Evolutionary conservation across 768 basidiomycete species (phyloP).

Genomic region (Candolleomyces eurysporus): DNA sequence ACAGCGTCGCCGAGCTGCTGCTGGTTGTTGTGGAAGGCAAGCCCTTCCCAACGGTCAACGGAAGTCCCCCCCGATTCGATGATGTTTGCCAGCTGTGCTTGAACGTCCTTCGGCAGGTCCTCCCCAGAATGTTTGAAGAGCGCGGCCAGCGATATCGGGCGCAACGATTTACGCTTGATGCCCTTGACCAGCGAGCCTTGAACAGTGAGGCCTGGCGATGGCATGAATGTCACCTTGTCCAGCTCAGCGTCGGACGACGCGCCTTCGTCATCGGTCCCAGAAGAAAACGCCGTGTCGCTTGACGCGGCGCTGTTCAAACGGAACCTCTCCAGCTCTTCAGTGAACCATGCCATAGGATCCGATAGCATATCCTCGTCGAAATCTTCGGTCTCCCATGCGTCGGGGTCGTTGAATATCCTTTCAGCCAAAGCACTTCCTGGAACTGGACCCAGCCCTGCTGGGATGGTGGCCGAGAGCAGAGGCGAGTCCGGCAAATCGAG

Average conservation of each 20-base stretch:
- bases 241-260: conserved; percentile 1
- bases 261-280: background rate
- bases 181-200: conserved; percentile 16
- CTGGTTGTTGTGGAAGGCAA: conserved; percentile 19
- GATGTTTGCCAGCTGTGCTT: conserved; percentile 27
- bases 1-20: background rate
- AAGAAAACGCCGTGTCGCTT: background rate
- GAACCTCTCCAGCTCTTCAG: conserved; percentile 33
- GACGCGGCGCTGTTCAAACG: conserved; percentile 15
- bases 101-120: conserved; percentile 25
- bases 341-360: conserved; percentile 30
- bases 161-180: conserved; percentile 18
- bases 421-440: conserved; percentile 41
- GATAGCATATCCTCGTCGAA: conserved; percentile 23
- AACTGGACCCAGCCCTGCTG: conserved; percentile 25
- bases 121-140: conserved; percentile 23
- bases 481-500: conserved; percentile 41
- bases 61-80: conserved; percentile 23
- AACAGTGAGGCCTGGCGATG: background rate
- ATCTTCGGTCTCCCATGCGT: conserved; percentile 36
- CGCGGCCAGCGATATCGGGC: conserved; percentile 26
- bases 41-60: background rate
- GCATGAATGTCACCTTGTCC: background rate
- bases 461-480: conserved; percentile 21
- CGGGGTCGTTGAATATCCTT: conserved; percentile 41